Base-by-base conservation (phyloP, 345 rosid species). In the Abelmoschus esculentus region DNA sequence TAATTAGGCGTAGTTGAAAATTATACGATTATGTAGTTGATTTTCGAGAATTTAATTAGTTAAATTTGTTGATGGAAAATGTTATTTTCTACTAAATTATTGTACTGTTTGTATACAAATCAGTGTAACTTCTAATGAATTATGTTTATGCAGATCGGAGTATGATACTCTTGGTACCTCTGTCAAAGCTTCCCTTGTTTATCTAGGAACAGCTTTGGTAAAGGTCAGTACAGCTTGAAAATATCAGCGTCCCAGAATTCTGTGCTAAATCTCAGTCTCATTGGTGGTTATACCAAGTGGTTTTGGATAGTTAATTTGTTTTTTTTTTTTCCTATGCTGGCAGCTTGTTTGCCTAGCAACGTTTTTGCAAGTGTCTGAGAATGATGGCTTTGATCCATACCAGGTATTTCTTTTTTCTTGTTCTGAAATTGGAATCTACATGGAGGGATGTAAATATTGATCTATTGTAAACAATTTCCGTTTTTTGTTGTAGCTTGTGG, bases 311-410 rank as follows among this genome's bases (percentile, higher is more conserved):
- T 19, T 38, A n/a, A 55, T 57, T 36, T 28, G 3, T 15, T 64
- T 22, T 32, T 1, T 36, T n/a, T 36, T 17, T 17, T 12, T 7
- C 9, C 22, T 32, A 42, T 77, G 18, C 57, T 83, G n/a, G 80
- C 90, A 91, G 98, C 96, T 91, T 77, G 97, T 93, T 78, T 93
- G 96, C 78, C 77, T 93, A 71, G 98, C 98, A 3, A 93, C 97
- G 0, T 91, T 93, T 74, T 90, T 93, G 28, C 88, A 91, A 75
- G 98, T 90, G 13, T 90, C 96, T 13, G 98, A 93, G 80, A 86
- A 81, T 61, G 96, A 93, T 53, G 84, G 79, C 68, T 93, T 88
- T 69, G 96, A 93, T 66, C 97, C 90, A 3, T 91, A 88, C 71
- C 96, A 93, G 96, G 98, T 92, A 81, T 68, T 55, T 71, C 55